A percentile compares a stretch with the other conserved stretches of the same genome.
Evolutionary conservation across 179 eudicot species (phyloP).

Genomic region (Vitellaria paradoxa): DNA sequence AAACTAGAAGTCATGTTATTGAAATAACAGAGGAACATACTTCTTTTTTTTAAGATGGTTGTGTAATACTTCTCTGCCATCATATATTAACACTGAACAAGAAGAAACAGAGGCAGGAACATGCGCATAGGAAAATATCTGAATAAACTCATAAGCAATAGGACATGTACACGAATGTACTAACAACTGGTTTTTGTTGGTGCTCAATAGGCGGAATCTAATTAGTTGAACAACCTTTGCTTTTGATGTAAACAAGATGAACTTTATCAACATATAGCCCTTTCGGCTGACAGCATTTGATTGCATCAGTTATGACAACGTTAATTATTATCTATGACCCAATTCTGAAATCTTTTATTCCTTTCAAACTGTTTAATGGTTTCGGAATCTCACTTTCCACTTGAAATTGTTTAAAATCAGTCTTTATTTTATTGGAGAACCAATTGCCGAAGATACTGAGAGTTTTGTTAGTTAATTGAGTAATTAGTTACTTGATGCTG

Average conservation of each 20-base stretch:
- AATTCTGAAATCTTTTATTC: not conserved
- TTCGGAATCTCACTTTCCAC: not conserved
- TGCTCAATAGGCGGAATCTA: not conserved
- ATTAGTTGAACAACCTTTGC: too few relatives aligned
- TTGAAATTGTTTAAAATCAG: not conserved
- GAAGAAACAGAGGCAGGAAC: not conserved
- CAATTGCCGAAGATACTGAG: not conserved
- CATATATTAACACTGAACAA: not conserved
- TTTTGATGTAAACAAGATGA: not conserved
- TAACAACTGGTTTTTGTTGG: not conserved
- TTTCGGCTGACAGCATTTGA: not conserved
- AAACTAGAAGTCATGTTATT: not conserved
- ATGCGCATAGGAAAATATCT: not conserved
- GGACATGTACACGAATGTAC: not conserved
- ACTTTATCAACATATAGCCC: not conserved
- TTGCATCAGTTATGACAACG: not conserved
- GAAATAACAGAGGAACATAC: not conserved
- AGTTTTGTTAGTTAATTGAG: not conserved
- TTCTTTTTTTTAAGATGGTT: not conserved
- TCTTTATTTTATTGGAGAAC: conserved; percentile 4
- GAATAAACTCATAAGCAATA: not conserved
- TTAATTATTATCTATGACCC: not conserved
- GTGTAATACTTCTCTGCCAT: not conserved
- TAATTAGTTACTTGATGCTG: not conserved
- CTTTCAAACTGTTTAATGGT: not conserved